Base-by-base conservation (phyloP, 768 basidiomycete species). In the Amanita thiersii region DNA sequence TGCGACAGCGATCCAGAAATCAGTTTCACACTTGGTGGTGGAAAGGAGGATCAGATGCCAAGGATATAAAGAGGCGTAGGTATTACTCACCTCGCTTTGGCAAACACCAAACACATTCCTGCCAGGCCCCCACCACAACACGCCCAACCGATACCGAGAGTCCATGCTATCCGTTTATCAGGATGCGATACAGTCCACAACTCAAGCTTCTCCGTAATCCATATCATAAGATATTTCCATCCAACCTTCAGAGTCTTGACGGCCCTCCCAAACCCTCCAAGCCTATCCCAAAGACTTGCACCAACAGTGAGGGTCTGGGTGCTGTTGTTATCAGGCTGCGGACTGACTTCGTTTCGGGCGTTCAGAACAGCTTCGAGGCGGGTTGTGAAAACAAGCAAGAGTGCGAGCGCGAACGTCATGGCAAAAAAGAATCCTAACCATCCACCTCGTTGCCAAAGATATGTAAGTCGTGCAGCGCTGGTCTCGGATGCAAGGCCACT, bases 401-500 rank as follows among this genome's bases (percentile, higher is more conserved):
- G 31, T 24, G 77, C 56, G 31, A 92, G 78, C 9, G 81, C 72
- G 38, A 79, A 56, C 3, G 81, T 56, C 78, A 96, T 86, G 62
- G 75, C 57, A 56, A 88, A 75, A 68, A 97, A 92, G 66, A 79
- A 98, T 19, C 70, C 72, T n/a, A 97, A 78, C 93, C 94, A 98
- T 51, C 85, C 83, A 10, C 72, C 64, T 31, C 93, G 77, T 9
- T 79, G 70, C 93, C 93, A 98, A 28, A 97, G 74, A 44, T 72
- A 65, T 5, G 88, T 86, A 39, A 98, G 71, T 48, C 83, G 86
- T 24, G 60, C 57, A 39, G 86, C 84, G 51, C 86, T 68, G 14
- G 86, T 84, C 56, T 85, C 82, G 14, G 70, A 64, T 3, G 76
- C 75, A 40, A 91, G 75, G 4, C 90, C 90, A 41, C 77, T 77